Base-by-base conservation (phyloP, 306 rosid species). In the Senna tora region DNA sequence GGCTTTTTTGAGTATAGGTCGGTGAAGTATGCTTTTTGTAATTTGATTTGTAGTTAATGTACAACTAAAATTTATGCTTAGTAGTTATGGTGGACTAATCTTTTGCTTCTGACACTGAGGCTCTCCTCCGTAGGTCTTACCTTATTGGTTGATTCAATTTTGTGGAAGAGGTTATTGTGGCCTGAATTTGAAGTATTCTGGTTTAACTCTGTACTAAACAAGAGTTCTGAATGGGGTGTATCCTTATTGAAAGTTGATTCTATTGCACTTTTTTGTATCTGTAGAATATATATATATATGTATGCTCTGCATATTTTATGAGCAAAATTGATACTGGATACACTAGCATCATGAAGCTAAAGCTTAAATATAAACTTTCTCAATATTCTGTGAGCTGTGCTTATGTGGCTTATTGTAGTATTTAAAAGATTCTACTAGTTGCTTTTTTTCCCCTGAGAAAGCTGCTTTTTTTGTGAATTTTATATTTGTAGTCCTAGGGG, bases 161-260 rank as follows among this genome's bases (percentile, higher is more conserved):
- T 89, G 82, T 93, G 98, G 98, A 90, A 77, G 84, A 89, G 90
- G 82, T 80, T 86, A 30, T 53, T 87, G 78, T 93, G 98, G 98
- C 98, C 98, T 71, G 98, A 93, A 83, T 89, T 93, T 82, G 94
- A 93, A 83, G 98, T 93, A 67, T 75, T 93, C 64, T 93, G 97
- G 97, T 93, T 93, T 87, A 93, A 93, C 86, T 90, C 96, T 65
- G 92, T 90, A 62, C 85, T 87, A 51, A 93, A 93, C 87, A 92
- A 87, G 79, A 93, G 98, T 80, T 89, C 97, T 54, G 92, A 87
- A 57, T 93, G 98, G 98, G 98, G 98, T 19, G 98, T 93, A 93
- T 93, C 98, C 98, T 85, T 73, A 10, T 11, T 36, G 41, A 61
- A 34, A 14, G 33, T 17, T 12, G 53, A 59, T 45, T 67, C 12